Base-by-base conservation (phyloP, 2,329 filamentous ascomycete genomes). In the Alternaria metachromatica region DNA sequence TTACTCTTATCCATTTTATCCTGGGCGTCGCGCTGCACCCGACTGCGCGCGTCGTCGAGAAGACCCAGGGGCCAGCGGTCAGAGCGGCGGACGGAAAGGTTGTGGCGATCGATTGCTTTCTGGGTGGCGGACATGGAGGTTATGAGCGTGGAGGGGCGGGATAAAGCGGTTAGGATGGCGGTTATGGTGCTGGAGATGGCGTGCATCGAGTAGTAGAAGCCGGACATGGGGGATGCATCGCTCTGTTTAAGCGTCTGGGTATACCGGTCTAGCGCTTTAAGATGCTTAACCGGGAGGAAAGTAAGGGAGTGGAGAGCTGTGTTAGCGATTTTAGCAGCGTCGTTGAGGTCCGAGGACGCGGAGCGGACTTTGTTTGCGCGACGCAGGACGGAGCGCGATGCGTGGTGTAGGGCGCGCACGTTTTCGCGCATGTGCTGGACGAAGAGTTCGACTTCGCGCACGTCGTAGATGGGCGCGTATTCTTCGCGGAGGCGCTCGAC, bases 371-470 rank as follows among this genome's bases (percentile, higher is more conserved):
- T 87, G 76, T 96, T 95, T 23, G 91, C 89, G 60, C 93, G 88
- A 61, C 95, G 89, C 43, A 96, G 90, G 55, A 96, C 88, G 70
- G 90, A 93, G 79, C 92, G 92, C 1, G 92, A 95, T 58, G 92
- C 91, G 72, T 91, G 90, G 73, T 94, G 94, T 63, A 98, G 89
- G 67, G 90, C 89, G 55, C 94, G 90, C 43, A 99, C 90, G 80
- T 94, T 94, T 59, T 98, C 95, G 71, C 93, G 89, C 20, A 95
- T 95, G 76, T 97, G 92, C 56, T 93, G 90, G 57, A 97, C 90
- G 79, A 99, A 97, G 71, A 96, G 90, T 75, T 98, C 95, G 3
- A 97, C 94, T 80, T 97, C 95, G 26, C 90, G 88, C 51, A 95
- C 88, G 67, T 96, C 92, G 57, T 81, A 83, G 33, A 97, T 86